These are phyloP conservation scores for Xylaria multiplex DNA, from an alignment of 2,329 filamentous ascomycete genomes.

Conservation along the genomic window DNA sequence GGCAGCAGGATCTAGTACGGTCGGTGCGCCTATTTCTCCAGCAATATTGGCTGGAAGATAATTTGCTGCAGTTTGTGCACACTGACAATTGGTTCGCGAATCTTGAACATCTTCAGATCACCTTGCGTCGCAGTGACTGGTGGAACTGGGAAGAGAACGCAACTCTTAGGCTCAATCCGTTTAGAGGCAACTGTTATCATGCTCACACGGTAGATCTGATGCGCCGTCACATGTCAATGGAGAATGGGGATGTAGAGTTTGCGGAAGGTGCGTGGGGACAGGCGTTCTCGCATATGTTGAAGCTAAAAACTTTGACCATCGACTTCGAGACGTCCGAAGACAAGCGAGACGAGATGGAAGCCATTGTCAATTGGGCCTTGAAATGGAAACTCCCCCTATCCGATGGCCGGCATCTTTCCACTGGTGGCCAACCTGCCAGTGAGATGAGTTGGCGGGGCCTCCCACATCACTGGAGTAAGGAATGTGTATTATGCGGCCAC, in stretches of 20 bases:
- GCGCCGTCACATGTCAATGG: constrained; percentile 34
- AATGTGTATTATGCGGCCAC: constrained; percentile 12
- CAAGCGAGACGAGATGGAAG: constrained; percentile 35
- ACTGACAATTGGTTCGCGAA: constrained; percentile 35
- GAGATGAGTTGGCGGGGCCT: constrained; percentile 40
- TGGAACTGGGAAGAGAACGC: constrained; percentile 49
- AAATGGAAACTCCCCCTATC: constrained; percentile 41
- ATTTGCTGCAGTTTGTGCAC: constrained; percentile 23
- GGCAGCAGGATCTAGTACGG: constrained; percentile 34
- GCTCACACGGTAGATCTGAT: constrained; percentile 20
- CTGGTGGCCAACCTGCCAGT: constrained; percentile 31
- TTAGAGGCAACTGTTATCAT: constrained; percentile 31
- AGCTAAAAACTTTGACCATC: constrained; percentile 39
- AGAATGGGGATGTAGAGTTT: constrained; percentile 31
- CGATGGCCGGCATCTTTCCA: constrained; percentile 33
- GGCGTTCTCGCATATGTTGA: constrained; percentile 38
- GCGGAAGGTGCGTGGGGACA: constrained; percentile 35
- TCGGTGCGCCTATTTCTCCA: constrained; percentile 38
- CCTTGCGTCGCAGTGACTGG: constrained; percentile 51
- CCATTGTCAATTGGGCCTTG: constrained; percentile 40
- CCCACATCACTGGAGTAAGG: constrained; percentile 29
- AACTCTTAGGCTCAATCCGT: constrained; percentile 43
- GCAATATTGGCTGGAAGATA: constrained; percentile 44
- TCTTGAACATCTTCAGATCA: constrained; percentile 47
- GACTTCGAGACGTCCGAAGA: constrained; percentile 43